Percentiles rank a stretch among this genome's conserved stretches.
phyloP scores from a whole-genome alignment of 164 flowering plant genomes.

The Vitis riparia region DNA sequence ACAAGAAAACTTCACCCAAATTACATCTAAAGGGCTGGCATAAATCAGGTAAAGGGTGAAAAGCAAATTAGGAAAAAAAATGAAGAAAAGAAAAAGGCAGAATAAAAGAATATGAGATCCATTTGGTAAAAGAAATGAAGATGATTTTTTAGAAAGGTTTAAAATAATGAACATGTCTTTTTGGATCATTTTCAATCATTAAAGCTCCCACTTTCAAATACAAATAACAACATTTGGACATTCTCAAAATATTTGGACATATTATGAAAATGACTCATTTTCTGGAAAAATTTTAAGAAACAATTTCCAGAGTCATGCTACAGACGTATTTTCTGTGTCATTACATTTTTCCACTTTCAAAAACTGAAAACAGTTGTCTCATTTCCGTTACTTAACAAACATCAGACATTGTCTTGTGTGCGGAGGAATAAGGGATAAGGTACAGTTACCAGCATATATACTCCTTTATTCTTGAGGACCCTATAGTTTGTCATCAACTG shows the following conservation, averaged over 20 bases:
- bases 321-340: too few species aligned
- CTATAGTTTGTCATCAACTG: slow-evolving; percentile 78
- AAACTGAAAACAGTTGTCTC: too few species aligned
- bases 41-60: neutral
- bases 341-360: too few species aligned
- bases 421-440: slow-evolving; percentile 4
- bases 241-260: too few species aligned
- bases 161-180: too few species aligned
- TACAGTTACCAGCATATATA: slow-evolving; percentile 65
- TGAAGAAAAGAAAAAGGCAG: neutral
- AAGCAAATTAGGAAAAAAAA: neutral
- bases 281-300: too few species aligned
- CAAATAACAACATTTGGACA: too few species aligned
- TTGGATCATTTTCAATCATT: too few species aligned
- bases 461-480: slow-evolving; percentile 82
- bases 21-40: neutral
- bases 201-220: too few species aligned
- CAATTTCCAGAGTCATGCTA: too few species aligned
- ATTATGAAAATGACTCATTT: too few species aligned
- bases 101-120: neutral
- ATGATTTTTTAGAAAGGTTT: neutral
- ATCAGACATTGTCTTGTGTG: neutral
- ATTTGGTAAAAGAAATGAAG: neutral
- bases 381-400: neutral
- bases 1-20: neutral